Percentiles rank a stretch among this genome's conserved stretches.
These are phyloP conservation scores for Prunus mira DNA, from an alignment of 306 rosid genomes.

Conservation along the genomic window DNA sequence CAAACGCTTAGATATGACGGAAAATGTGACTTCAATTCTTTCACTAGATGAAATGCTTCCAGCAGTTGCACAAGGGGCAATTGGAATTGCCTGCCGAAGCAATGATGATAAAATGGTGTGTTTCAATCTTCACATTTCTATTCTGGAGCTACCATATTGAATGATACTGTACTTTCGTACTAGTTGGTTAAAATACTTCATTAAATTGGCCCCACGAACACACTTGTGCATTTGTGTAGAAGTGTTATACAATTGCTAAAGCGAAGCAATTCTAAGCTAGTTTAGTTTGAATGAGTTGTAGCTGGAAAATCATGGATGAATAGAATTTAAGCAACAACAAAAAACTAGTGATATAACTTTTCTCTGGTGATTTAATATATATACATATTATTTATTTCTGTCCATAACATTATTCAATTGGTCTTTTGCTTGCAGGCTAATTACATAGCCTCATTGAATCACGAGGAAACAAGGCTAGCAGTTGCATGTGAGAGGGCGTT, in stretches of 20 bases:
- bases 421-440: slow-evolving; percentile 47
- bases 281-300: background rate
- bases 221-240: background rate
- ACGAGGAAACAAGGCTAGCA: slow-evolving; percentile 84
- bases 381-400: background rate
- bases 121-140: background rate
- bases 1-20: slow-evolving; percentile 67
- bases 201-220: background rate
- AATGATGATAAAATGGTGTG: slow-evolving; percentile 70
- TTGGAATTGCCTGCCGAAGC: slow-evolving; percentile 61
- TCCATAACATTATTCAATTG: slow-evolving; percentile 6
- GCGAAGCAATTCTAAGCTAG: background rate
- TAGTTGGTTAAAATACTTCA: background rate
- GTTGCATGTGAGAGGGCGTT: slow-evolving; percentile 84
- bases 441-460: slow-evolving; percentile 70
- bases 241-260: background rate
- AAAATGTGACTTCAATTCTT: slow-evolving; percentile 48
- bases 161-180: background rate
- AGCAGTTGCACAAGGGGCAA: slow-evolving; percentile 72
- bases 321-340: background rate
- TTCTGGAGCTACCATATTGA: background rate
- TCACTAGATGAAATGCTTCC: slow-evolving; percentile 66
- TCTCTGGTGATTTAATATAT: background rate
- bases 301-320: background rate
- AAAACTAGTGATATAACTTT: background rate